Evolutionary conservation across 352 stramenopile genomes (phyloP).

Genomic region (Saprolegnia parasitica): DNA sequence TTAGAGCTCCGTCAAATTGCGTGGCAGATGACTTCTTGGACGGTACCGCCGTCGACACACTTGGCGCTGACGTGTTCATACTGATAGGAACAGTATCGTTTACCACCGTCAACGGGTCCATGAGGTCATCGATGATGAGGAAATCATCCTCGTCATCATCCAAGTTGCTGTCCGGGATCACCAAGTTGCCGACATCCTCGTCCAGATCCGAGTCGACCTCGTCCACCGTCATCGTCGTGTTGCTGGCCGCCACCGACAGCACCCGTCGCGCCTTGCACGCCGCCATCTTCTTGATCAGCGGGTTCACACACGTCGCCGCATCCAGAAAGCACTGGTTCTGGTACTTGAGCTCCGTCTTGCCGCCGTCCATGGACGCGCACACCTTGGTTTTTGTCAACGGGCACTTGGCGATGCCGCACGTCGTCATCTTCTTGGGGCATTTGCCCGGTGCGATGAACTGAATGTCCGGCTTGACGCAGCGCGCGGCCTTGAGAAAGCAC

Average conservation of each 20-base stretch:
- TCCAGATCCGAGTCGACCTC: neutral
- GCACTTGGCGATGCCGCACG: neutral
- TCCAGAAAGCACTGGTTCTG: constrained; percentile 13
- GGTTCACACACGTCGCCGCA: neutral
- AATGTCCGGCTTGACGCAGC: neutral
- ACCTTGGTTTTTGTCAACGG: neutral
- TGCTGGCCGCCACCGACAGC: neutral
- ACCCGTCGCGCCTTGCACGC: neutral
- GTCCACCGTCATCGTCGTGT: neutral
- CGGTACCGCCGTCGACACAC: too few species aligned
- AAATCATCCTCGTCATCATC: neutral
- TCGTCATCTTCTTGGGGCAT: constrained; percentile 10
- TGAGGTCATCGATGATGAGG: neutral
- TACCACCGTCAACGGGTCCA: neutral
- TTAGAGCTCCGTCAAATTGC: too few species aligned
- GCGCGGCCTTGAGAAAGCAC: constrained; percentile 7
- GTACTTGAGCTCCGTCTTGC: neutral
- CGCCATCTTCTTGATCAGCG: neutral
- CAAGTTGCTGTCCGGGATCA: neutral
- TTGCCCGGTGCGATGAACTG: constrained; percentile 1
- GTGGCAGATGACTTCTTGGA: too few species aligned
- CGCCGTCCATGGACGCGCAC: constrained; percentile 1
- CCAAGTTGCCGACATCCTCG: neutral
- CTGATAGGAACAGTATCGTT: too few species aligned
- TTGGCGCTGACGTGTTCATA: too few species aligned